phyloP scores from a whole-genome alignment of 176 grass and related monocot species.

The Hsuehochloa calcarea region DNA sequence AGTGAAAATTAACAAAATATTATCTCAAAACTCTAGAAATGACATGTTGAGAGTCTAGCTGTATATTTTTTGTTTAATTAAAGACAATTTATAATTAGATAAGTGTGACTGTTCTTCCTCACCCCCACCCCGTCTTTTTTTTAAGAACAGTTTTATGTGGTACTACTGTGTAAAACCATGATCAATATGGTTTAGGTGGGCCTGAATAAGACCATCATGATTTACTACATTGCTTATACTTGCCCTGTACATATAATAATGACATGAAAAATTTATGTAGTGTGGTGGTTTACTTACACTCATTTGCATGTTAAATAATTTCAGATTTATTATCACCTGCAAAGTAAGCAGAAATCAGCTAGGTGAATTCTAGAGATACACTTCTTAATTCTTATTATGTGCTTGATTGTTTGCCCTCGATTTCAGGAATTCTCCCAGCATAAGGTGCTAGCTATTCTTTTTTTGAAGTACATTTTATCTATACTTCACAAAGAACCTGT shows the following conservation, averaged over 20 bases:
- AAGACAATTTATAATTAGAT: not conserved
- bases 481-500: constrained; percentile 76
- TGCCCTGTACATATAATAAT: not conserved
- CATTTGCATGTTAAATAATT: constrained; percentile 15
- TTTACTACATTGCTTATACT: not conserved
- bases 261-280: not conserved
- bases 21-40: constrained; percentile 21
- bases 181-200: not conserved
- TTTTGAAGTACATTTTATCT: constrained; percentile 80
- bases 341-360: not conserved
- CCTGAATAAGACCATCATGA: not conserved
- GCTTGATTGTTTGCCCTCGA: constrained; percentile 23
- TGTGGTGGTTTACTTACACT: constrained; percentile 6
- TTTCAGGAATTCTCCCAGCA: constrained; percentile 90
- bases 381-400: constrained; percentile 23
- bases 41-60: not conserved
- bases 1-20: not conserved
- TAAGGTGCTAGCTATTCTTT: constrained; percentile 64
- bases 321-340: not conserved
- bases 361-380: constrained; percentile 6
- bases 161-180: not conserved
- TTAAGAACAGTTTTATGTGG: too few species aligned
- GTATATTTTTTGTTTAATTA: not conserved
- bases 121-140: not conserved
- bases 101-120: not conserved